Evolutionary conservation across 305 asterid species (phyloP), one percentile per base, ranked within the genome.

Genomic region (Rubia peregrina): DNA sequence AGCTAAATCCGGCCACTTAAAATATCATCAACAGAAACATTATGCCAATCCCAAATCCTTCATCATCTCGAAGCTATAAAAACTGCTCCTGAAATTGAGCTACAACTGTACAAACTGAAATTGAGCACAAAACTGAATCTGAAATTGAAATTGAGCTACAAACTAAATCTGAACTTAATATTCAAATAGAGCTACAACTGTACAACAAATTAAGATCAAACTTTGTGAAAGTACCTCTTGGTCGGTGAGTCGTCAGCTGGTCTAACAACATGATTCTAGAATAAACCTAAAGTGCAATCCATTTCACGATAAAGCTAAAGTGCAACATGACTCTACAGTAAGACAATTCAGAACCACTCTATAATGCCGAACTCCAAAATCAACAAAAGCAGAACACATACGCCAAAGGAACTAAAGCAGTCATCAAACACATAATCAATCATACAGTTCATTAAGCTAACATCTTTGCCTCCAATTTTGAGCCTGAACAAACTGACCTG

Each of bases 401-500:
- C 33, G 3, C 21, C 36, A 14, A 33, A 14, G 6, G n/a, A 43
- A 14, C 57, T 43, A 22, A 14, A 4, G 42, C 46, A 36, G 2
- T 44, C 57, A 10, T 7, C 13, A 43, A 5, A n/a, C 40, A 16
- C 56, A 26, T 14, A 57, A 41, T 46, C 33, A 60, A 68, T 5
- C 7, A 68, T 49, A 51, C 19, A 30, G 51, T 11, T 6, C 16
- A 19, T 6, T 40, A 69, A 69, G 16, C 64, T 51, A 69, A 53
- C 4, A 10, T 17, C 49, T 36, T 51, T 51, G 17, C 21, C 48
- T 33, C 2, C 14, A 44, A 22, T 66, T 43, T 38, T 4, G 9
- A 41, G 3, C 1, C 36, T 44, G 19, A 9, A 14, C 2, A 36
- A 17, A 40, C 68, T 40, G 9, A 88, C 97, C 94, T 89, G 97